Conservation (phyloP, 371 early-diverging fungal genomes). For the Circinella umbellata region DNA sequence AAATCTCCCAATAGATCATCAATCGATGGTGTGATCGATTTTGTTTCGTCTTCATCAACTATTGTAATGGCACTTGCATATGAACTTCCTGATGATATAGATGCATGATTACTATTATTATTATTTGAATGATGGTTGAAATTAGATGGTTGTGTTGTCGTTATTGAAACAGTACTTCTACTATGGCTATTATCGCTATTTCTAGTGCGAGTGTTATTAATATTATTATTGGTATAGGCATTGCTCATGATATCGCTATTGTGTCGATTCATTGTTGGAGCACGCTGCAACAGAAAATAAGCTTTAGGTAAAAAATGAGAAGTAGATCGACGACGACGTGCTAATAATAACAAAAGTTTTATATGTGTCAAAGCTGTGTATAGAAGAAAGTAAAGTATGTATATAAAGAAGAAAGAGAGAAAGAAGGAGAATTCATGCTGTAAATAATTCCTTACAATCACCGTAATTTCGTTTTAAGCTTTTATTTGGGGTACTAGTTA, state of each 20-base stretch:
- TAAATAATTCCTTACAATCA: neutral
- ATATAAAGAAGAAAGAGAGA: neutral
- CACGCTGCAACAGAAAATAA: too few relatives aligned
- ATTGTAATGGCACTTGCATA: neutral
- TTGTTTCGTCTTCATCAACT: neutral
- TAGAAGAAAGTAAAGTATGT: too few relatives aligned
- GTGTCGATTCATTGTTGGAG: too few relatives aligned
- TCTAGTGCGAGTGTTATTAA: too few relatives aligned
- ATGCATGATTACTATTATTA: neutral
- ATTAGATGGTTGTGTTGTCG: neutral
- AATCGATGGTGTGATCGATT: neutral
- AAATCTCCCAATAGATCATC: slow-evolving; percentile 7
- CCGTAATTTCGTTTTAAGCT: neutral
- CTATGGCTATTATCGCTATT: too few relatives aligned
- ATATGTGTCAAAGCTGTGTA: too few relatives aligned
- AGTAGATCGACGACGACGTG: too few relatives aligned
- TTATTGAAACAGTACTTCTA: neutral
- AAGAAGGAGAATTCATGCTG: neutral
- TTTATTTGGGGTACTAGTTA: neutral
- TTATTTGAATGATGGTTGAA: neutral
- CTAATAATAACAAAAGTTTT: too few relatives aligned
- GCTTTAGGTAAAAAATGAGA: too few relatives aligned
- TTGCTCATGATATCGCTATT: too few relatives aligned
- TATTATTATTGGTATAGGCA: too few relatives aligned
- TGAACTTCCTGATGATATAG: neutral